Conservation (phyloP, 1,284 basidiomycete genomes). For the Leccinum subrobustum region DNA sequence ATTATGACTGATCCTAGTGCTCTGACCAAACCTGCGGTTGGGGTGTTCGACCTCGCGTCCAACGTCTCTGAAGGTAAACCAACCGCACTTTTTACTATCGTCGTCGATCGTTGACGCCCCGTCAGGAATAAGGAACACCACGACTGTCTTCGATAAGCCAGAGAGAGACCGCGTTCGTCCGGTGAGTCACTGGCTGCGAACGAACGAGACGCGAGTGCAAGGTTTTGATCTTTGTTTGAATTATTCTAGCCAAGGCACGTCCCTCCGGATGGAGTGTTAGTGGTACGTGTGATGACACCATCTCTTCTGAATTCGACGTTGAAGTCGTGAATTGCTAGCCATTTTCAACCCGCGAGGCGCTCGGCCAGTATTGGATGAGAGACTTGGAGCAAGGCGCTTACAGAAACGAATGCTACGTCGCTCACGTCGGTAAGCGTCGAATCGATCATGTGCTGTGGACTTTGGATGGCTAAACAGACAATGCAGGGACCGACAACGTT, state of each 20-base stretch:
- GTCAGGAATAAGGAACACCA: slow-evolving; percentile 90
- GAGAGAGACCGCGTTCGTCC: slow-evolving; percentile 87
- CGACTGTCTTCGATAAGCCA: slow-evolving; percentile 94
- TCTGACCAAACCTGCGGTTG: slow-evolving; percentile 96
- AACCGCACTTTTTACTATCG: not conserved
- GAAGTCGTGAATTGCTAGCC: slow-evolving; percentile 47
- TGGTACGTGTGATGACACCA: slow-evolving; percentile 48
- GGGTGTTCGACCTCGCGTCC: slow-evolving; percentile 93
- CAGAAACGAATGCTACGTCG: slow-evolving; percentile 85
- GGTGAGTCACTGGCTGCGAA: slow-evolving; percentile 40
- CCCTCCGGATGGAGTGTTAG: slow-evolving; percentile 81
- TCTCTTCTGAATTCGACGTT: not conserved
- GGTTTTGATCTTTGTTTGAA: not conserved
- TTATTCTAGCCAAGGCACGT: slow-evolving; percentile 75
- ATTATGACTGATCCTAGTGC: slow-evolving; percentile 55
- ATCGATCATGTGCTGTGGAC: slow-evolving; percentile 3
- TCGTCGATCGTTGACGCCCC: slow-evolving; percentile 6
- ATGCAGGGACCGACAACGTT: slow-evolving; percentile 81
- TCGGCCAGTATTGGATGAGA: slow-evolving; percentile 96
- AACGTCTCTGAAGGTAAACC: slow-evolving; percentile 88
- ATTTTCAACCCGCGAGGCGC: slow-evolving; percentile 85
- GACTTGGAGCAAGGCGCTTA: slow-evolving; percentile 88
- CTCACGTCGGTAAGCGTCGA: slow-evolving; percentile 73
- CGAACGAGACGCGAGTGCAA: not conserved
- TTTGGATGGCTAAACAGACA: slow-evolving; percentile 45